Evolutionary conservation across 106 monocot species (phyloP), one percentile per base, ranked within the genome.

Genomic region (Platanthera zijinensis): DNA sequence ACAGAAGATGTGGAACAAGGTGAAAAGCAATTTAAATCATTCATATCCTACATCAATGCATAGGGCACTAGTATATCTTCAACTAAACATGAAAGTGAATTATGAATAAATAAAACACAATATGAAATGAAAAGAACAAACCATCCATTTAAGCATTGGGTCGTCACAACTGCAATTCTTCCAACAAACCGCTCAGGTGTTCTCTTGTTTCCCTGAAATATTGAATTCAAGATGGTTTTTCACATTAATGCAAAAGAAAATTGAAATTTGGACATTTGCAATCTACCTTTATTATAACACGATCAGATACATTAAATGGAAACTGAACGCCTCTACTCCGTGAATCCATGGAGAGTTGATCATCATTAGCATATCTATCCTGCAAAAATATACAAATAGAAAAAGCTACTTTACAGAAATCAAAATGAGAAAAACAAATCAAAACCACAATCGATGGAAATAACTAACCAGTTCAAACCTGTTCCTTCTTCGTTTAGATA

Each of bases 91-190:
- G 48, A 47, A 70, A 4, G 12, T 67, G 4, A 12, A 48, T 17
- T 70, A 70, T 21, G 46, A 10, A 22, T 10, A 50, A 46, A 12
- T 51, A 56, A 54, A 67, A 12, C 56, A 8, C 5, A 52, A 48
- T 3, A 39, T 50, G 14, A 76, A 72, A 63, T 72, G 50, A 72
- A 72, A 72, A 10, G 3, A 70, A 86, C 89, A 76, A 80, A 95
- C 95, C 95, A 95, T 88, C 95, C 95, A 85, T 92, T 92, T 75
- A 92, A 78, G 71, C 95, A 95, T 69, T 92, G 95, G 61, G 89
- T 87, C 59, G 95, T 95, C 53, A 95, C 95, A 82, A 90, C 85
- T 68, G 90, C 95, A 4, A 87, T 50, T 47, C 92, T 88, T 69
- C 95, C 95, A 82, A 92, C 88, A 85, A 95, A 92, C 2, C 88